Base-by-base conservation (phyloP, 1,284 basidiomycete species). In the Boletus subluridellus region DNA sequence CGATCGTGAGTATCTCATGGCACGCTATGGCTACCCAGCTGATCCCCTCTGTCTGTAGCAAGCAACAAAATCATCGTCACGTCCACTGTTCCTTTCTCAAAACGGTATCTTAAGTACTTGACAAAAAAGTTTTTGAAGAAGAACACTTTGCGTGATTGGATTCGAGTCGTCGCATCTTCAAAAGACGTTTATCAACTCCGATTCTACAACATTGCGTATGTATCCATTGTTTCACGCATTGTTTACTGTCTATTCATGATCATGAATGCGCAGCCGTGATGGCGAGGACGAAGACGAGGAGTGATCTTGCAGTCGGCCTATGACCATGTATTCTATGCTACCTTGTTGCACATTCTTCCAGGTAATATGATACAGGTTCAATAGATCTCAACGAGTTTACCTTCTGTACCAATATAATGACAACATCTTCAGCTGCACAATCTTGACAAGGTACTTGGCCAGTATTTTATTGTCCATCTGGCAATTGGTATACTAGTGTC, bases 51-150 rank as follows among this genome's bases (percentile, higher is more conserved):
- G 26, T 21, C 21, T 28, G 14, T 55, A 88, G 82, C 83, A 70
- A 87, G 85, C 75, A 86, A 80, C 72, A 92, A 87, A 78, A 81
- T 95, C 72, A 89, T 86, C 60, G 84, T 95, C 63, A 86, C 87
- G 51, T 89, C 92, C 57, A 87, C 80, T 73, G 86, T 95, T 71
- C 85, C 90, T 54, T 89, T 95, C 78, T 95, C 94, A 58, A 96
- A 96, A 79, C 83, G 93, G 61, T 95, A 94, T 76, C 83, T 94
- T 69, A 94, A 95, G 78, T 96, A 95, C 79, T 82, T 95, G 64
- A 95, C 94, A 59, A 95, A 95, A 83, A 95, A 95, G 82, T 95
- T 92, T 82, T 82, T 96, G 77, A 95, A 95, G 81, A 94, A 93
- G 82, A 91, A 91, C 77, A 78, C 82, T 46, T 81, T 93, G 65